Evolutionary conservation across 106 monocot genomes (phyloP), one percentile per base, ranked within the genome.

Genomic region (Dioscorea dumetorum): DNA sequence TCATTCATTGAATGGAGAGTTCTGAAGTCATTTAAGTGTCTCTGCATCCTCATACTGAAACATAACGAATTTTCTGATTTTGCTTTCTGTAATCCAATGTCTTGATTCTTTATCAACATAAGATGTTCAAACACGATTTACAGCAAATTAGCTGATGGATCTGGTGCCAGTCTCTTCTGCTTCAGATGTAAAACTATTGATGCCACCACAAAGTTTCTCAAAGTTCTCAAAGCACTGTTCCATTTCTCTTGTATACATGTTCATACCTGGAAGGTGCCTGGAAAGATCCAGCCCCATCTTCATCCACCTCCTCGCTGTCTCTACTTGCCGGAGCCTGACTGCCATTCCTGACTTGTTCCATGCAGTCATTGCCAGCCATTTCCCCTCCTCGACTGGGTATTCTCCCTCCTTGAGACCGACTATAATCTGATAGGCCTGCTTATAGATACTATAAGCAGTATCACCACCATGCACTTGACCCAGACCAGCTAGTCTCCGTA

Each of bases 331-430:
- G 18, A 90, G 58, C 22, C 90, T 75, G 17, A 85, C 62, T 10
- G 87, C 82, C 48, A 79, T 22, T 4, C 71, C 86, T 20, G 89
- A 73, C 70, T 64, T 90, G 74, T 99, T 99, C 97, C 97, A 99
- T 8, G 92, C 89, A 12, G 84, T 84, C 64, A 75, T 87, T 7
- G 92, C 92, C 17, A 93, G 81, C 97, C 97, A 99, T 49, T 93
- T 93, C 60, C 93, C 93, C 67, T 93, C 99, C 60, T 90, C 87
- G 0, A 49, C 21, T 1, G 99, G 93, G 60, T 93, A 99, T 58
- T 87, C 84, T 20, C 79, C 90, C 0, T 79, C 78, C 41, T 77
- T 78, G n/a, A 93, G 73, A 52, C 97, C 97, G 32, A 99, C 82
- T 20, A 99, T 77, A 41, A 99, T 90, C 86, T 79, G 75, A 61